Percentiles rank a stretch among this genome's conserved stretches.
Evolutionary conservation across 2,329 filamentous ascomycete genomes (phyloP).

Genomic region (Cytospora schulzeri): DNA sequence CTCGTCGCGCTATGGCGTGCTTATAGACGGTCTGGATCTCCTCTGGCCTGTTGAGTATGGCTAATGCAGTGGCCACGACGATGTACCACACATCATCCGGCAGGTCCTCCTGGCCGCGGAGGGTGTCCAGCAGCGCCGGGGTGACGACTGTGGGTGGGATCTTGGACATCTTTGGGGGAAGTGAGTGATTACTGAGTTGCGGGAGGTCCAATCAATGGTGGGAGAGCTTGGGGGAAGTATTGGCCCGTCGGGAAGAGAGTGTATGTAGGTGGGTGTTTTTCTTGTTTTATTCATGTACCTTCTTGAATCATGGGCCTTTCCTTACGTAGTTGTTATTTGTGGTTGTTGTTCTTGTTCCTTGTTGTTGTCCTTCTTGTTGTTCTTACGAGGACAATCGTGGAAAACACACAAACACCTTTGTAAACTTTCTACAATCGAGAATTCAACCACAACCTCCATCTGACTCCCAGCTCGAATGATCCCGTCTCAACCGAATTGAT

Average conservation of each 20-base stretch:
- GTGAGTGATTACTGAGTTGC: not conserved
- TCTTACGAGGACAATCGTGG: not conserved
- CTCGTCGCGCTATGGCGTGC: slow-evolving; percentile 42
- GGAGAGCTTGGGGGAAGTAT: not conserved
- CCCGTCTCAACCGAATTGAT: not conserved
- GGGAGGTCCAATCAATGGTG: too few relatives aligned
- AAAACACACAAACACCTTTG: not conserved
- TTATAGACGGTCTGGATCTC: slow-evolving; percentile 49
- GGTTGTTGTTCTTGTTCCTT: too few relatives aligned
- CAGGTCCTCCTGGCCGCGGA: slow-evolving; percentile 45
- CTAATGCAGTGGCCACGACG: slow-evolving; percentile 48
- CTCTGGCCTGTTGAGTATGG: slow-evolving; percentile 51
- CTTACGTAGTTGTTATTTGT: not conserved
- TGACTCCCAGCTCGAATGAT: not conserved
- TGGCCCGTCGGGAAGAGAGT: not conserved
- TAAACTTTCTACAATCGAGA: not conserved
- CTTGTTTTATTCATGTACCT: not conserved
- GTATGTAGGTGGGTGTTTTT: not conserved
- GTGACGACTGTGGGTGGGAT: slow-evolving; percentile 40
- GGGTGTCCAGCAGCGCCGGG: slow-evolving; percentile 43
- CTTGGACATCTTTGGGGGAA: slow-evolving; percentile 28
- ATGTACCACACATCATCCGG: slow-evolving; percentile 53
- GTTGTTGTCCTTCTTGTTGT: too few relatives aligned
- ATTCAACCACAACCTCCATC: not conserved
- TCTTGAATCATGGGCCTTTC: not conserved